A percentile compares a stretch with the other conserved stretches of the same genome.
Conservation (phyloP, 2,329 filamentous ascomycete genomes). For the Verticillium isaacii region DNA sequence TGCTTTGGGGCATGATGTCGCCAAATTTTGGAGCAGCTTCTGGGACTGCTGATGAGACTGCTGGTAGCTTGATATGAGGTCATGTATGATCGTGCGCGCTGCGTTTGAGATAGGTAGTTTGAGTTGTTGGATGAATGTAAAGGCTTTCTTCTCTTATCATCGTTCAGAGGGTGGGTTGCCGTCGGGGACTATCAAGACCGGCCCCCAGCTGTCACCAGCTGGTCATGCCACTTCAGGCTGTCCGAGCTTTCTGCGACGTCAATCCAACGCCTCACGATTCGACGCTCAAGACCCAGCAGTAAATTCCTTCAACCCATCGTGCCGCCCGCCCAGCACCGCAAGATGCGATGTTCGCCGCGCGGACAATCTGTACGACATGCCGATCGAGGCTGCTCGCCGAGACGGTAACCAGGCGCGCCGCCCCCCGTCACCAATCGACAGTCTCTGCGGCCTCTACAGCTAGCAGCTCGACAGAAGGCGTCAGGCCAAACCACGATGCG, state of each 20-base stretch:
- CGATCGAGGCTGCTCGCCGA: conserved; percentile 10
- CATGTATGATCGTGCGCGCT: too few species aligned
- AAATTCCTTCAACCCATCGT: conserved; percentile 1
- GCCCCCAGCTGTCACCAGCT: not conserved
- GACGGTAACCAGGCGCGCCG: not conserved
- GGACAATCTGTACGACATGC: conserved; percentile 29
- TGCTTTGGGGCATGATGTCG: not conserved
- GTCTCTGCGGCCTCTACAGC: not conserved
- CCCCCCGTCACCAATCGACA: conserved; percentile 8
- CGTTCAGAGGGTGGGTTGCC: not conserved
- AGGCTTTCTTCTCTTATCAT: not conserved
- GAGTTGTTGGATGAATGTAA: too few species aligned
- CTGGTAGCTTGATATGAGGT: not conserved
- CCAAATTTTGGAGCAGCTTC: too few species aligned
- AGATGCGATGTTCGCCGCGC: conserved; percentile 26
- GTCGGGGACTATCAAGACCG: not conserved
- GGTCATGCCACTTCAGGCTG: not conserved
- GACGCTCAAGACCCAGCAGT: not conserved
- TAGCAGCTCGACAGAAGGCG: not conserved
- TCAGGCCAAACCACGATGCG: not conserved
- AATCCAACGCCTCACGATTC: not conserved
- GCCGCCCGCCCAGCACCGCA: not conserved
- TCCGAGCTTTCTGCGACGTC: not conserved
- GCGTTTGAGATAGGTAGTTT: too few species aligned
- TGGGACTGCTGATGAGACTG: not conserved